Conservation (phyloP, 176 grass and related monocot genomes). For the Musa troglodytarum region DNA sequence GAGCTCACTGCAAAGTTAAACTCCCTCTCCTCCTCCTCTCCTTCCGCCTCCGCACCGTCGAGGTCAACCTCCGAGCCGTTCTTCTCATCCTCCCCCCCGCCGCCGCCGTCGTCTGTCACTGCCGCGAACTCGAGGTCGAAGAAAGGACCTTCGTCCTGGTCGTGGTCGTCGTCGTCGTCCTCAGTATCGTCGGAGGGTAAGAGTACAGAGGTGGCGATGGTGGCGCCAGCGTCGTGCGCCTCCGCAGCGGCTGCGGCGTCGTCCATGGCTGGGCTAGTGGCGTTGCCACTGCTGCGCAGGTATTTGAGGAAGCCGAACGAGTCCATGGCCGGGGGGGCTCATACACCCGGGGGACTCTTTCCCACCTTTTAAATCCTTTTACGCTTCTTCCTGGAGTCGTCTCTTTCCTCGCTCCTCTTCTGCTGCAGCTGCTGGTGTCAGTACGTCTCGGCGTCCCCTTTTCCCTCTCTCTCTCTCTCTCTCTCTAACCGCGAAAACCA, state of each 20-base stretch:
- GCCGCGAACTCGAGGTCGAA: constrained; percentile 97
- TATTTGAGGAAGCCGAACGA: constrained; percentile 80
- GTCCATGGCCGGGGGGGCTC: constrained; percentile 44
- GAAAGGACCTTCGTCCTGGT: constrained; percentile 75
- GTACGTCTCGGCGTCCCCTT: too few species aligned
- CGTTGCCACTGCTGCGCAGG: constrained; percentile 42
- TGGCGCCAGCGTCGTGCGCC: neutral
- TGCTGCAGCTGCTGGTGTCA: neutral
- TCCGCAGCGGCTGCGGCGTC: constrained; percentile 25
- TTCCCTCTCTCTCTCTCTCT: neutral
- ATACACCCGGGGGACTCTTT: neutral
- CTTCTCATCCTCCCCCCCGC: constrained; percentile 22
- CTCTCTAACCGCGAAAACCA: constrained; percentile 1
- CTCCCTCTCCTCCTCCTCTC: constrained; percentile 26
- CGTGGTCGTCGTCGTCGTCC: constrained; percentile 18
- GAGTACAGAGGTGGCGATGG: constrained; percentile 19
- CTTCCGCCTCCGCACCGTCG: constrained; percentile 24
- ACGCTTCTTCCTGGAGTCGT: neutral
- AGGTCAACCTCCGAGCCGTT: constrained; percentile 45
- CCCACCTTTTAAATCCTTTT: neutral
- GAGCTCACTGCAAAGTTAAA: constrained; percentile 39
- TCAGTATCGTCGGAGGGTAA: constrained; percentile 8
- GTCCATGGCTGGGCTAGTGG: constrained; percentile 4
- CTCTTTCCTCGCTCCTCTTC: constrained; percentile 6
- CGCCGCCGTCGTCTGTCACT: constrained; percentile 36